Conservation (phyloP, 2,329 filamentous ascomycete genomes). For the Xylogone sp. region DNA sequence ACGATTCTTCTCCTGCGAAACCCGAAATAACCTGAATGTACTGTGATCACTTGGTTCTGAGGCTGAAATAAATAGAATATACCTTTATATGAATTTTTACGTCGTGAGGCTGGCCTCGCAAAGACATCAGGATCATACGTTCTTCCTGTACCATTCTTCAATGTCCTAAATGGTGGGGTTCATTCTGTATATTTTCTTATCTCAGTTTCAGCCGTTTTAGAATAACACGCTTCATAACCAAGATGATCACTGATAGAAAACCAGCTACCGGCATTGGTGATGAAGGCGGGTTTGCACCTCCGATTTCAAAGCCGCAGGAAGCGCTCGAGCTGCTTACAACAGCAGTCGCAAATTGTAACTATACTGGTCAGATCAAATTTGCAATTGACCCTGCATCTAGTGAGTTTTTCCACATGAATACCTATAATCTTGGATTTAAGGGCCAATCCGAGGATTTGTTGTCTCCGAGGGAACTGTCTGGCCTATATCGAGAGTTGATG, state of each 20-base stretch:
- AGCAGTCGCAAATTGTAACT: conserved; percentile 24
- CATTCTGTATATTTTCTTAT: conserved; percentile 38
- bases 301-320: conserved; percentile 30
- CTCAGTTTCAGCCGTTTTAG: conserved; percentile 48
- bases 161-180: conserved; percentile 51
- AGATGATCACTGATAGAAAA: conserved; percentile 20
- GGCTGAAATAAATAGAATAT: conserved; percentile 39
- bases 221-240: too few species aligned
- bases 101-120: conserved; percentile 36
- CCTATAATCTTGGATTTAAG: conserved; percentile 37
- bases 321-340: conserved; percentile 29
- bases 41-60: too few species aligned
- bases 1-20: too few species aligned
- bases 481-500: conserved; percentile 29
- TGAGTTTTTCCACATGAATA: conserved; percentile 31
- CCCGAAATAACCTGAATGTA: too few species aligned
- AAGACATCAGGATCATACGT: conserved; percentile 38
- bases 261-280: conserved; percentile 30
- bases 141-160: conserved; percentile 54
- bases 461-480: conserved; percentile 23
- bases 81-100: conserved; percentile 55
- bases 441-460: conserved; percentile 13
- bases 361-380: conserved; percentile 32
- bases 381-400: conserved; percentile 37
- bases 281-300: conserved; percentile 34